Conservation (phyloP, 1,284 basidiomycete species). For the Ganoderma sp. region DNA sequence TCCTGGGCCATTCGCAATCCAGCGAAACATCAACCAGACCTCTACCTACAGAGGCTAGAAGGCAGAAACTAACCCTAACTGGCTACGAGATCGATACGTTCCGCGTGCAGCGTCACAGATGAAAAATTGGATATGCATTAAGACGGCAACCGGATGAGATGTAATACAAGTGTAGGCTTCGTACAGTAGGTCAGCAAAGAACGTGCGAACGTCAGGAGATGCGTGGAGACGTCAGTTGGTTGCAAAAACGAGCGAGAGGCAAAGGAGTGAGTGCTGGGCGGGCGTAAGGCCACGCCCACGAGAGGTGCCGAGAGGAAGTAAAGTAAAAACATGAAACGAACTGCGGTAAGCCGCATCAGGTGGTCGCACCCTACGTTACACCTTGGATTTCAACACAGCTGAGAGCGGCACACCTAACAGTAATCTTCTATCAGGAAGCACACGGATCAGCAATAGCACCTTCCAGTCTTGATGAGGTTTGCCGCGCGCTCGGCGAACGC, state of each 20-base stretch:
- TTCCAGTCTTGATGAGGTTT: constrained; percentile 27
- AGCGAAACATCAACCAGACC: too few species aligned
- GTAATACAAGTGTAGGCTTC: not conserved
- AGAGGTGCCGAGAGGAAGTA: not conserved
- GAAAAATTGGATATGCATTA: not conserved
- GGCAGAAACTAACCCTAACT: too few species aligned
- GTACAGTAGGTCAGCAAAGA: constrained; percentile 1
- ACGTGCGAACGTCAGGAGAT: not conserved
- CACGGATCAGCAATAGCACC: constrained; percentile 1
- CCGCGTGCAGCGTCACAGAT: too few species aligned
- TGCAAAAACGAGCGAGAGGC: not conserved
- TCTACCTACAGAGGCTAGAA: too few species aligned
- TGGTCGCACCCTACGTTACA: not conserved
- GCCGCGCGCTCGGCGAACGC: constrained; percentile 32
- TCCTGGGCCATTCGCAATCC: too few species aligned
- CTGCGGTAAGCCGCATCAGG: not conserved
- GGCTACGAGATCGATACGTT: too few species aligned
- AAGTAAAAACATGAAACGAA: not conserved
- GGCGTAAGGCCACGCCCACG: not conserved
- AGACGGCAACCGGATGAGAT: not conserved
- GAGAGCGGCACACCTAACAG: not conserved
- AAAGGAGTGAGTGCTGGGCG: not conserved
- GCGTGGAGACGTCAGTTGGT: not conserved
- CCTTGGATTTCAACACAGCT: not conserved
- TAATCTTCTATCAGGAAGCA: not conserved